These are phyloP conservation scores for Pythium brassicae DNA, from an alignment of 352 stramenopile species.

Conservation along the genomic window DNA sequence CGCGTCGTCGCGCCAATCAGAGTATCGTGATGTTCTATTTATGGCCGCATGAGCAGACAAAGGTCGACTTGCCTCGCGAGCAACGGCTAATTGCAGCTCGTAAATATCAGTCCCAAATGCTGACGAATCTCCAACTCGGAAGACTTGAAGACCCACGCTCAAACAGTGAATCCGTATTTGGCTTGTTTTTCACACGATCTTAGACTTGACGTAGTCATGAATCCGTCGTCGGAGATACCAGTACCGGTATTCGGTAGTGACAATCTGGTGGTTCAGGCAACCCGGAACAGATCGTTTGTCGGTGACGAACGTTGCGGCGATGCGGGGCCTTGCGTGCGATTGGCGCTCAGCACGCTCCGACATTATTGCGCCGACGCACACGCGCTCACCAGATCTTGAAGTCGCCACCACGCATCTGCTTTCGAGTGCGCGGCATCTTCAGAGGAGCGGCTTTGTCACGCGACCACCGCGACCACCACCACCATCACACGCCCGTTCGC, in stretches of 20 bases:
- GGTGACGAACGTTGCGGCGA: too few relatives aligned
- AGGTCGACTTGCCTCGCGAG: background rate
- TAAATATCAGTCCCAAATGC: background rate
- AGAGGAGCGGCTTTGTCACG: too few relatives aligned
- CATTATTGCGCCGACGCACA: background rate
- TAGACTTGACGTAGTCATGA: too few relatives aligned
- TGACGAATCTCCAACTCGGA: background rate
- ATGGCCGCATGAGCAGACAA: background rate
- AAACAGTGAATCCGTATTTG: too few relatives aligned
- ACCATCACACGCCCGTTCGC: too few relatives aligned
- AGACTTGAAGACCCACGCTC: background rate
- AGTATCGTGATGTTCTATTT: background rate
- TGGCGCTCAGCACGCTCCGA: background rate
- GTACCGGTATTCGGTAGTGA: too few relatives aligned
- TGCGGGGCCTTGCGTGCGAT: background rate
- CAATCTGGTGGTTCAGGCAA: background rate
- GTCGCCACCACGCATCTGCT: too few relatives aligned
- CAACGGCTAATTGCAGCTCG: background rate
- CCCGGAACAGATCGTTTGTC: background rate
- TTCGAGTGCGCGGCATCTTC: too few relatives aligned
- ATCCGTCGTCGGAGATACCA: too few relatives aligned
- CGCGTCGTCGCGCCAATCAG: slow-evolving; percentile 14
- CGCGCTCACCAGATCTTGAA: too few relatives aligned
- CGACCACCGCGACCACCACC: too few relatives aligned
- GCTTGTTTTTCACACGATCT: too few relatives aligned